These are phyloP conservation scores for Yarrowia sp. DNA, from an alignment of 805 yeast species.

Conservation along the genomic window DNA sequence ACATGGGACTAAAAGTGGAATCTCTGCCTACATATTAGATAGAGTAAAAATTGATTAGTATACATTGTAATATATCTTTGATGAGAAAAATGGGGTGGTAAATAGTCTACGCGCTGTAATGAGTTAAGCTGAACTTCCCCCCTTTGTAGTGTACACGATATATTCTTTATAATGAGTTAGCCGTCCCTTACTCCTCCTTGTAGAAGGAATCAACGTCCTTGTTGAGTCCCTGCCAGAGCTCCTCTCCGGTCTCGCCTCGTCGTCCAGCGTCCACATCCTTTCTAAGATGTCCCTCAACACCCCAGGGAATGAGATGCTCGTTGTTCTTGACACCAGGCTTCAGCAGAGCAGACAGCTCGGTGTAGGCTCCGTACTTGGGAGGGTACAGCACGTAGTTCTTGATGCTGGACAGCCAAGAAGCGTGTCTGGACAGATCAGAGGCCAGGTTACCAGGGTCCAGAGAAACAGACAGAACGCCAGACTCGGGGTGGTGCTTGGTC, in stretches of 20 bases:
- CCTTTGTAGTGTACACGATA: too few species aligned
- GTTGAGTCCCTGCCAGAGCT: slow-evolving; percentile 52
- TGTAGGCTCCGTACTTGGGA: slow-evolving; percentile 54
- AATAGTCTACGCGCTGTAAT: too few species aligned
- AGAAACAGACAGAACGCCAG: slow-evolving; percentile 50
- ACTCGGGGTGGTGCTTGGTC: slow-evolving; percentile 49
- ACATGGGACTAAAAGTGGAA: background rate
- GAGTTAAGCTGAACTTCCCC: too few species aligned
- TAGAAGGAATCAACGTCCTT: slow-evolving; percentile 40
- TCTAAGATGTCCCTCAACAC: slow-evolving; percentile 52
- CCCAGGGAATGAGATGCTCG: slow-evolving; percentile 56
- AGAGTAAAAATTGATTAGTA: slow-evolving; percentile 6
- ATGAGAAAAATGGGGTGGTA: background rate
- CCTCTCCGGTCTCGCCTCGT: slow-evolving; percentile 49
- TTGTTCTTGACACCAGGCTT: slow-evolving; percentile 53
- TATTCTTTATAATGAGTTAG: background rate
- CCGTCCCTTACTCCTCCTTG: slow-evolving; percentile 5
- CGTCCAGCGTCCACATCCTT: slow-evolving; percentile 51
- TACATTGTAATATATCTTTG: background rate
- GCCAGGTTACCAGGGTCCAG: slow-evolving; percentile 55
- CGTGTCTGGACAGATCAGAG: slow-evolving; percentile 51
- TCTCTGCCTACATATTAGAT: background rate
- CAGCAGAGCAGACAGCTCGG: slow-evolving; percentile 57
- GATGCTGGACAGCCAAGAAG: slow-evolving; percentile 26
- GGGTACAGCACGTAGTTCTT: slow-evolving; percentile 41